Percentiles rank a stretch among this genome's conserved stretches.
Evolutionary conservation across 2,329 filamentous ascomycete species (phyloP).

Genomic region (Dothistroma pini): DNA sequence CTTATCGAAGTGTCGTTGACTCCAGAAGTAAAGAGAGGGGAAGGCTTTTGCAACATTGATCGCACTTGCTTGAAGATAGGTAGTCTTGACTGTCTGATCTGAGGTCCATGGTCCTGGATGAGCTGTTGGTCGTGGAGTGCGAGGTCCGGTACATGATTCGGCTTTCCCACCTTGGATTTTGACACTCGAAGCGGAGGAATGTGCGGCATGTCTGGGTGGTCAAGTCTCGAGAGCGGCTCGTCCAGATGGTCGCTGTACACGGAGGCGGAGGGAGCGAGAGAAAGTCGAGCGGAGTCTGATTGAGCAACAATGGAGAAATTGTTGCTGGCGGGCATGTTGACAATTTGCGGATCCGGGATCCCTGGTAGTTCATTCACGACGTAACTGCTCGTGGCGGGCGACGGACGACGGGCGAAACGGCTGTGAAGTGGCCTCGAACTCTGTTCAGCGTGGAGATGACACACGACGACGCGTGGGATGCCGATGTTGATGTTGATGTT

Average conservation of each 20-base stretch:
- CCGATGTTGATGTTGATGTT: not conserved
- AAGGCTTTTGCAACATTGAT: conserved; percentile 32
- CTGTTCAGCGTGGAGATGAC: not conserved
- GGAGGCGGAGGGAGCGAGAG: conserved; percentile 32
- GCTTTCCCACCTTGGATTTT: conserved; percentile 9
- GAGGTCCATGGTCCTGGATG: conserved; percentile 25
- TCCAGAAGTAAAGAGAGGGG: conserved; percentile 15
- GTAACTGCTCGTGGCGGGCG: not conserved
- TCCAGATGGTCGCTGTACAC: conserved; percentile 38
- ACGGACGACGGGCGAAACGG: not conserved
- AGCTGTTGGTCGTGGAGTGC: conserved; percentile 21
- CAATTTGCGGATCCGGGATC: not conserved
- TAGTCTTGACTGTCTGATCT: conserved; percentile 26
- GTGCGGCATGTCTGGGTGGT: conserved; percentile 21
- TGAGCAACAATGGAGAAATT: conserved; percentile 36
- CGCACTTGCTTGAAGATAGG: conserved; percentile 35
- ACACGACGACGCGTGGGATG: not conserved
- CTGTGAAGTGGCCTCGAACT: not conserved
- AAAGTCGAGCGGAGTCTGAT: conserved; percentile 21
- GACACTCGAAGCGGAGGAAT: conserved; percentile 21
- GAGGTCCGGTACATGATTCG: conserved; percentile 13
- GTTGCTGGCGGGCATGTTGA: conserved; percentile 31
- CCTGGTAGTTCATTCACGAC: not conserved
- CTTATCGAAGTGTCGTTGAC: not conserved
- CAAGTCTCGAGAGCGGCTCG: conserved; percentile 6